Conservation (phyloP, 768 basidiomycete species). For the Suillus luteus region DNA sequence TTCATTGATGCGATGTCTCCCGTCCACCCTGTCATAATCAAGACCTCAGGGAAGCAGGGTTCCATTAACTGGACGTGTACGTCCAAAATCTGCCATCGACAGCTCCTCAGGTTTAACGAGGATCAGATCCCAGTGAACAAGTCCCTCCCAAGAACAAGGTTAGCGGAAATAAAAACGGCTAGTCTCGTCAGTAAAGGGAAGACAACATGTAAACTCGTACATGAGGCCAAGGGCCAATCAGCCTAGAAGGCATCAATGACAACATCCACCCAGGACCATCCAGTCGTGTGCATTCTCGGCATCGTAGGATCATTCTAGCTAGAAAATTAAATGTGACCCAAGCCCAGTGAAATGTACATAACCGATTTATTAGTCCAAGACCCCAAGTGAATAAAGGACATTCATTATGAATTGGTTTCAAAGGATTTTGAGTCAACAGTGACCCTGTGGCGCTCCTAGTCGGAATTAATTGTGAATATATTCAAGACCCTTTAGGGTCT, state of each 20-base stretch:
- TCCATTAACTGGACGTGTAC: slow-evolving; percentile 37
- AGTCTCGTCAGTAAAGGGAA: slow-evolving; percentile 29
- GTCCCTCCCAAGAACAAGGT: slow-evolving; percentile 43
- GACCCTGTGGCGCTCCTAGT: slow-evolving; percentile 34
- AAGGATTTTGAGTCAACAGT: slow-evolving; percentile 49
- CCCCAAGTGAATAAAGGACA: neutral
- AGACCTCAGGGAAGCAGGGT: slow-evolving; percentile 48
- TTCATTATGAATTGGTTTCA: slow-evolving; percentile 20
- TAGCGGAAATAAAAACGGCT: slow-evolving; percentile 49
- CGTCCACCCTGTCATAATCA: slow-evolving; percentile 43
- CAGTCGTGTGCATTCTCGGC: slow-evolving; percentile 45
- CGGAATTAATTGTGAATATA: slow-evolving; percentile 43
- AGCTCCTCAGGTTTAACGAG: slow-evolving; percentile 55
- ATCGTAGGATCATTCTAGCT: slow-evolving; percentile 30
- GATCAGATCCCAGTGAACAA: slow-evolving; percentile 51
- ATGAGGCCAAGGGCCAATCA: slow-evolving; percentile 48
- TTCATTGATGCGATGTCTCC: slow-evolving; percentile 49
- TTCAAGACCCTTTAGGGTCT: slow-evolving; percentile 43
- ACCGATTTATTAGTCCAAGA: slow-evolving; percentile 33
- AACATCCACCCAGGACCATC: slow-evolving; percentile 50
- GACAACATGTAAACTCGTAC: slow-evolving; percentile 47
- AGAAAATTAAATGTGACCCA: neutral
- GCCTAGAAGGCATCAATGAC: slow-evolving; percentile 50
- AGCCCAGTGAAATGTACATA: slow-evolving; percentile 18
- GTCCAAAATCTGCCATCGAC: slow-evolving; percentile 52